Percentiles rank a stretch among this genome's conserved stretches.
Evolutionary conservation across 2,329 filamentous ascomycete genomes (phyloP).

Genomic region (Talaromyces verruculosus): DNA sequence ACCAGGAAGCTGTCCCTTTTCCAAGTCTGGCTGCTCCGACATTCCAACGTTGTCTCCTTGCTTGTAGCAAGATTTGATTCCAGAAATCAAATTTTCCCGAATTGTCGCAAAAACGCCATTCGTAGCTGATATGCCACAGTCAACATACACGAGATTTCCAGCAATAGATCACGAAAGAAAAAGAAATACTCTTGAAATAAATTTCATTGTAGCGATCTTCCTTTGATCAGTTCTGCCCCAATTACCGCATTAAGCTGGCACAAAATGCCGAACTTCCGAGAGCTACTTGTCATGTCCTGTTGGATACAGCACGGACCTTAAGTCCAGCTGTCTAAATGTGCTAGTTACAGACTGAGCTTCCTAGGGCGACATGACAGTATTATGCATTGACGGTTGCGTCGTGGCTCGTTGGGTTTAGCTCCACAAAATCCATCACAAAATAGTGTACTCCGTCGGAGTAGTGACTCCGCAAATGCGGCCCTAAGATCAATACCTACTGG

Average conservation of each 20-base stretch:
- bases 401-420: not conserved
- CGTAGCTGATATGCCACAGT: not conserved
- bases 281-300: not conserved
- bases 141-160: not conserved
- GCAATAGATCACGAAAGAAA: not conserved
- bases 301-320: not conserved
- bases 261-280: constrained; percentile 3
- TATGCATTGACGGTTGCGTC: not conserved
- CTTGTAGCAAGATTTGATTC: not conserved
- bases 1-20: not conserved
- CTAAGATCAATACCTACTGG: not conserved
- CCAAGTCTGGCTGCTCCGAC: not conserved
- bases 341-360: not conserved
- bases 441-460: not conserved
- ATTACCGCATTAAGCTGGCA: not conserved
- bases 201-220: not conserved
- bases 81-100: not conserved
- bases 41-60: not conserved
- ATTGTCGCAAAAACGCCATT: not conserved
- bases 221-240: not conserved
- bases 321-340: not conserved
- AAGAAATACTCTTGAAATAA: not conserved
- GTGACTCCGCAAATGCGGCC: not conserved
- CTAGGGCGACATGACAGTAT: not conserved
- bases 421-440: not conserved